phyloP scores from a whole-genome alignment of 441 rosid genomes.

The Corymbia citriodora region DNA sequence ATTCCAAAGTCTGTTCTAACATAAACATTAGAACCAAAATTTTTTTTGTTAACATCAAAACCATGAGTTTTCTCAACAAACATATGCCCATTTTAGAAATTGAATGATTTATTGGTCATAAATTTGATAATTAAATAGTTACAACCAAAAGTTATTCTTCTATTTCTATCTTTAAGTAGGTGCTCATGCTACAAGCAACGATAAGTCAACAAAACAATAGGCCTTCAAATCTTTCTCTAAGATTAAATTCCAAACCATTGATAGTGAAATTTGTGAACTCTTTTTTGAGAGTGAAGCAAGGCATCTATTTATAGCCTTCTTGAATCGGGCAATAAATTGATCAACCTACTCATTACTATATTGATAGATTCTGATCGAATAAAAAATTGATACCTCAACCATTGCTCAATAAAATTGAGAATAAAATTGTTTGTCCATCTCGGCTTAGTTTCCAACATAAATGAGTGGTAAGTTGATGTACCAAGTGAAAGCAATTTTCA shows the following conservation, averaged over 20 bases:
- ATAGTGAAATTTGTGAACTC: neutral
- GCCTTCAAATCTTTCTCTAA: neutral
- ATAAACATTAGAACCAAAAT: no score
- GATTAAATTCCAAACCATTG: neutral
- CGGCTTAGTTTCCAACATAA: neutral
- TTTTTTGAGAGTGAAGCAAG: neutral
- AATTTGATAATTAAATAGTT: neutral
- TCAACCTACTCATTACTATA: neutral
- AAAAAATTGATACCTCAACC: neutral
- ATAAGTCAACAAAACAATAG: neutral
- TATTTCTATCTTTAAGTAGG: neutral
- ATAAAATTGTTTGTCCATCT: neutral
- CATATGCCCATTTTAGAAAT: neutral
- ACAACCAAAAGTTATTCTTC: neutral
- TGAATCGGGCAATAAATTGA: neutral
- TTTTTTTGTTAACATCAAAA: no score
- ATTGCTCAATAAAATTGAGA: neutral
- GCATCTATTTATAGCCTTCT: neutral
- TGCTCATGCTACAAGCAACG: neutral
- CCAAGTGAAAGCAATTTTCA: neutral
- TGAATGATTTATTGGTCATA: neutral
- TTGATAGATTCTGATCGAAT: neutral
- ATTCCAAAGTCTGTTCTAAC: no score
- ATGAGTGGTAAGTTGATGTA: neutral
- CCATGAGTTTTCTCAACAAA: no score